Base-by-base conservation (phyloP, 495 filamentous ascomycete species). In the Penicillium paradoxum region DNA sequence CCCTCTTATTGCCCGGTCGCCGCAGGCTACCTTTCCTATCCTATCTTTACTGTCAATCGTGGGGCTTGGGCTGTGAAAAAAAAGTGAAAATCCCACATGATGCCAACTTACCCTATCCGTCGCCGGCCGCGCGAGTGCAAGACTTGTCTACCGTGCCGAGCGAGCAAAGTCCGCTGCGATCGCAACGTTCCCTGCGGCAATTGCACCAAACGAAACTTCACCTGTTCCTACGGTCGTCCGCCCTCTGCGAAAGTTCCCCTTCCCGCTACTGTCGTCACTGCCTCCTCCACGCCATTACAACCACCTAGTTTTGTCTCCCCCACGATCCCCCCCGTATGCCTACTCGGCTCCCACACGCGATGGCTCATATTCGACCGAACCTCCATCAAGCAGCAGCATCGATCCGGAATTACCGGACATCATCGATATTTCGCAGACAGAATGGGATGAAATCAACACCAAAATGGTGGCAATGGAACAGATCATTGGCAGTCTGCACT, bases 111-210 rank as follows among this genome's bases (percentile, higher is more conserved):
- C 51, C 72, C 72, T 41, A 68, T 75, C 49, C 72, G 72, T 38
- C 74, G 74, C 54, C 64, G 73, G 45, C 72, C 74, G 40, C 74
- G 74, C 54, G 72, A 75, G 54, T 75, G 72, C 54, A 77, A 77
- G 64, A 75, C 74, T 17, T 77, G 74, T 49, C 65, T 74, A 41
- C 67, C 73, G n/a, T 77, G 74, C 45, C 74, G 73, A 45, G 68
- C 71, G 39, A 72, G 74, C 58, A 77, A 78, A 62, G 73, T 78
- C 42, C 86, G 85, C 68, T 89, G 85, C 66, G 84, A 87, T 68
- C 86, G 86, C 68, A 81, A 86, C 54, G 76, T 82, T 49, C 85
- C 85, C 6, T 89, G 85, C 63, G 79, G 86, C 60, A 87, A 86
- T 64, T 89, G 85, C 61, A 77, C 86, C 64, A 87, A 87, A 67